Percentiles rank a stretch among this genome's conserved stretches.
Evolutionary conservation across 2,329 filamentous ascomycete genomes (phyloP).

Genomic region (Apiospora marii): DNA sequence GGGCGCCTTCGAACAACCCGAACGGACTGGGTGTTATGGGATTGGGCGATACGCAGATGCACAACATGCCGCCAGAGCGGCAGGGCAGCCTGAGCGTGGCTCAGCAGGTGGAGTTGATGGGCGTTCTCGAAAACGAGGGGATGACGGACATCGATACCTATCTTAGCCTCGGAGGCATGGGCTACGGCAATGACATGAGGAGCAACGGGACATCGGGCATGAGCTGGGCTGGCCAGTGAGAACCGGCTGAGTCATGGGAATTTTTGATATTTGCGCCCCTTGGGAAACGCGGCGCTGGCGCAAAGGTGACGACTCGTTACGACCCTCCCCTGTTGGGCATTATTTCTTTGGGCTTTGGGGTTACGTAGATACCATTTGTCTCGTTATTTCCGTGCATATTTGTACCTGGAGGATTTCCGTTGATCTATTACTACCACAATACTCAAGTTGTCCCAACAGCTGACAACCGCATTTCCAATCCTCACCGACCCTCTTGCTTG

Average conservation of each 20-base stretch:
- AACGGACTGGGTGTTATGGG: conserved; percentile 38
- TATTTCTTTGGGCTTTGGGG: conserved; percentile 19
- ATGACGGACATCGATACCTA: conserved; percentile 68
- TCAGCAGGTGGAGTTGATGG: conserved; percentile 85
- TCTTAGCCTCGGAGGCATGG: conserved; percentile 50
- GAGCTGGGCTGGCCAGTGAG: conserved; percentile 15
- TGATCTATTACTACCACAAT: neutral
- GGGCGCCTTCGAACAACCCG: conserved; percentile 34
- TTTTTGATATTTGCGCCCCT: neutral
- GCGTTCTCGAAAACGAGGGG: conserved; percentile 75
- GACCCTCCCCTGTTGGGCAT: neutral
- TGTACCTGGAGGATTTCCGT: neutral
- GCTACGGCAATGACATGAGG: conserved; percentile 29
- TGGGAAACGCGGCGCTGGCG: conserved; percentile 1
- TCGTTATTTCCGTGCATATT: conserved; percentile 9
- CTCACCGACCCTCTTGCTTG: no score
- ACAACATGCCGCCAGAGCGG: conserved; percentile 53
- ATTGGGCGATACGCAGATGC: conserved; percentile 34
- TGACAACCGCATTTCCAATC: neutral
- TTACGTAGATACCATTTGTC: conserved; percentile 22
- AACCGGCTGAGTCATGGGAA: neutral
- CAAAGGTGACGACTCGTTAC: conserved; percentile 7
- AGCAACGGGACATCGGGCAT: conserved; percentile 16
- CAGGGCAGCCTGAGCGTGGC: conserved; percentile 78
- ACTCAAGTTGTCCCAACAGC: neutral